phyloP scores from a whole-genome alignment of 1,284 basidiomycete species.

The Cutaneotrichosporon sp. region DNA sequence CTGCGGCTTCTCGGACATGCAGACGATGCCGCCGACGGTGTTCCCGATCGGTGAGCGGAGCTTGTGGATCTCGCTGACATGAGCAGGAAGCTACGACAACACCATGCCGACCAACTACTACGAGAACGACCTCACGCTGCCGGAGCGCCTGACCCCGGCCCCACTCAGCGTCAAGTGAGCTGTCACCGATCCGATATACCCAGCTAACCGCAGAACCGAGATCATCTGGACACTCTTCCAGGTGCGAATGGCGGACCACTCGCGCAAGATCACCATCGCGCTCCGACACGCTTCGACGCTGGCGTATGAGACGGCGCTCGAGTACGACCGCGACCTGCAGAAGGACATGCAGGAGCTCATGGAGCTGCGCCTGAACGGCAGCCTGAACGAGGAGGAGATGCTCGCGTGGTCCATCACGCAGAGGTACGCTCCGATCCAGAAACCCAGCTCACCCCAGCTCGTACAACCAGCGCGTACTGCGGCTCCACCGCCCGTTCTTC shows the following conservation, averaged over 20 bases:
- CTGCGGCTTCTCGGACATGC: conserved; percentile 1
- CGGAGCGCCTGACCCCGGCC: neutral
- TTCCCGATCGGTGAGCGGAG: neutral
- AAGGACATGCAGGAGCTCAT: conserved; percentile 6
- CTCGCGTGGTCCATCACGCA: conserved; percentile 1
- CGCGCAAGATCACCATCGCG: neutral
- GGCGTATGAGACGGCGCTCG: conserved; percentile 2
- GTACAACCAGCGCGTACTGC: conserved; percentile 2
- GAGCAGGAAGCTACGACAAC: neutral
- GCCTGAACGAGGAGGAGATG: conserved; percentile 4
- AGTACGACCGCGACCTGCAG: conserved; percentile 2
- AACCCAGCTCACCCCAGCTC: neutral
- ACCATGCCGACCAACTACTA: conserved; percentile 5
- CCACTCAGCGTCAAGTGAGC: conserved; percentile 3
- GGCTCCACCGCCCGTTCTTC: conserved; percentile 3
- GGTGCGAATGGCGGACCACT: conserved; percentile 3
- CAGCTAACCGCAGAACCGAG: neutral
- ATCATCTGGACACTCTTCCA: conserved; percentile 5
- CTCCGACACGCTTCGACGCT: neutral
- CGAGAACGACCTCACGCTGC: conserved; percentile 1
- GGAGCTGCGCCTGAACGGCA: conserved; percentile 1
- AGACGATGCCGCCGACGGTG: neutral
- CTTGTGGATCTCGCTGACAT: neutral
- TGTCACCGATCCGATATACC: neutral
- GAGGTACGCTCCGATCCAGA: neutral